Percentiles rank a stretch among this genome's conserved stretches.
phyloP scores from a whole-genome alignment of 75 land plant species.

The Adiantum capillusveneris region DNA sequence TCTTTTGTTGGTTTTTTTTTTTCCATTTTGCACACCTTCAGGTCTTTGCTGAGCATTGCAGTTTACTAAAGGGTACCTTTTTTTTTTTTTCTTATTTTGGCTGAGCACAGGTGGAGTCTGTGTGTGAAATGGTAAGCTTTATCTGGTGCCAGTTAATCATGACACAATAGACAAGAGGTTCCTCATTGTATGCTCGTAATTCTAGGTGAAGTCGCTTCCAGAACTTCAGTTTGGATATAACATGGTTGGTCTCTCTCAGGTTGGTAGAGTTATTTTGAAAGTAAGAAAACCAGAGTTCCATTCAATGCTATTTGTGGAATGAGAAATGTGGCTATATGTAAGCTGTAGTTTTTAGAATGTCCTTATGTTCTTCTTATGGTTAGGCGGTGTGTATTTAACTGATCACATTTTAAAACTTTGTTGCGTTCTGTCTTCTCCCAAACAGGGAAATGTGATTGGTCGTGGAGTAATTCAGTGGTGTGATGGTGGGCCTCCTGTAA shows the following conservation, averaged over 20 bases:
- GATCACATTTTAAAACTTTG: no score
- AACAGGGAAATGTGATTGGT: constrained; percentile 80
- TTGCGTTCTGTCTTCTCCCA: neutral
- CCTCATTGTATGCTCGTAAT: neutral
- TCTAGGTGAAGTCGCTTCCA: constrained; percentile 70
- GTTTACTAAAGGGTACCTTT: no score
- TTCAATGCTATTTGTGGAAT: no score
- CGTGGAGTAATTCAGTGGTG: constrained; percentile 82
- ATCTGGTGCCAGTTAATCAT: neutral
- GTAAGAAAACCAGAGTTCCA: neutral
- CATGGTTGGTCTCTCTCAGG: constrained; percentile 95
- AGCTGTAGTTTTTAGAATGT: no score
- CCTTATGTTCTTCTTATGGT: no score
- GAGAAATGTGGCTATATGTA: no score
- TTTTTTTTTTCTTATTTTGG: constrained; percentile 20
- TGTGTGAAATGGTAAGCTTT: constrained; percentile 41
- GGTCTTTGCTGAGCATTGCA: neutral
- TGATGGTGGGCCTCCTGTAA: constrained; percentile 83
- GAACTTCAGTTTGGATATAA: constrained; percentile 73
- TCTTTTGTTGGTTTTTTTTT: neutral
- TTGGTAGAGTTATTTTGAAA: constrained; percentile 2
- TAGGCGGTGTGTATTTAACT: no score
- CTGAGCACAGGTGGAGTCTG: constrained; percentile 44
- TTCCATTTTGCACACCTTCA: neutral
- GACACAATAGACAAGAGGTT: neutral